Evolutionary conservation across 225 moss, liverwort and hornwort species (phyloP), one percentile per base, ranked within the genome.

Genomic region (Polytrichum commune): DNA sequence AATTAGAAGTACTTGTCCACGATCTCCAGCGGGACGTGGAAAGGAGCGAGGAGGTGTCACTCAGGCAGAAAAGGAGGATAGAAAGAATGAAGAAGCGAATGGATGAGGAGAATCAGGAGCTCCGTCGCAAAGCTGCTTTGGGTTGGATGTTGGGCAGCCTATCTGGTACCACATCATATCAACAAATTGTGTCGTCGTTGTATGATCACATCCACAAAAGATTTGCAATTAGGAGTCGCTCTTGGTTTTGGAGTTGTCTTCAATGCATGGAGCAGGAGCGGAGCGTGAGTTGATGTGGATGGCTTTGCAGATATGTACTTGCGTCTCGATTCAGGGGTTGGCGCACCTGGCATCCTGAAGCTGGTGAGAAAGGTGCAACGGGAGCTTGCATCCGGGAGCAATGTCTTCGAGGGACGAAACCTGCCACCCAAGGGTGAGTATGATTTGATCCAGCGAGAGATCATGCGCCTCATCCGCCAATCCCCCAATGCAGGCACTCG

Each of bases 61-160:
- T 16, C 3, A 46, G 46, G 46, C 46, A 46, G 65, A 81, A 75
- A 66, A 81, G 80, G 73, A 72, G 74, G 25, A 74, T 82, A 72
- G 82, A 86, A 18, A 77, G 75, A 54, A 79, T 78, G 7, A 85
- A 80, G 70, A 81, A 87, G 69, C 78, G 69, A 62, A 74, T 90
- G 73, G 88, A 85, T 67, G 74, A 74, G 27, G 88, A 90, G 73
- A 92, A 90, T 61, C 74, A 77, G 61, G 87, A 82, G 55, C 88
- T 92, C 66, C 84, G 74, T 23, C 78, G 83, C 30, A 90, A 92
- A 85, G 82, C 88, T 65, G 80, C 83, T 56, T 83, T 92, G 62
- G 90, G 90, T 65, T 92, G 92, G 92, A 92, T 92, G 87, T 38
- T 92, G 56, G 92, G 92, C 54, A 90, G 85, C 66, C 68, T 92